phyloP scores from a whole-genome alignment of 2,329 filamentous ascomycete genomes.

The Xylogone sp. region DNA sequence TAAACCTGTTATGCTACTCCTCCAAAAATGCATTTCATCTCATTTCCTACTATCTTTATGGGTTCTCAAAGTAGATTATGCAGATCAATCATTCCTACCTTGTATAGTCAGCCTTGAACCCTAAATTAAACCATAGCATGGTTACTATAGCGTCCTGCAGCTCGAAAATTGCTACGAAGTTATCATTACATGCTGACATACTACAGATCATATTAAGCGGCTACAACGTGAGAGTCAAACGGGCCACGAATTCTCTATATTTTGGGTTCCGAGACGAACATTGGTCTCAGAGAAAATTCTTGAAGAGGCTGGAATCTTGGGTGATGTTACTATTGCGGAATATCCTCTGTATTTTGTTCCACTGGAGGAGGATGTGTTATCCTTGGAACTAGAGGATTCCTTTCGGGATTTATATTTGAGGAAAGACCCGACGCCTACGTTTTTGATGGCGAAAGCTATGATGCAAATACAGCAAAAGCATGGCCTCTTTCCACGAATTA shows the following conservation, averaged over 20 bases:
- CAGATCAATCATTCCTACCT: slow-evolving; percentile 46
- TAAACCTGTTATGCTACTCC: background rate
- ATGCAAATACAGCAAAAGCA: slow-evolving; percentile 92
- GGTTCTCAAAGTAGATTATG: slow-evolving; percentile 60
- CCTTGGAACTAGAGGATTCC: slow-evolving; percentile 81
- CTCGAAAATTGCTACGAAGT: slow-evolving; percentile 29
- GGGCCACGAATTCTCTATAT: slow-evolving; percentile 93
- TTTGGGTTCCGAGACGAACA: slow-evolving; percentile 92
- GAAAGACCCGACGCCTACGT: slow-evolving; percentile 89
- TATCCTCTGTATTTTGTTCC: slow-evolving; percentile 88
- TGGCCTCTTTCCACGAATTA: slow-evolving; percentile 89
- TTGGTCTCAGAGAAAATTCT: slow-evolving; percentile 86
- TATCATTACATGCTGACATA: slow-evolving; percentile 57
- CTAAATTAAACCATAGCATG: slow-evolving; percentile 36
- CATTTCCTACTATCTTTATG: slow-evolving; percentile 15
- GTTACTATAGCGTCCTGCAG: background rate
- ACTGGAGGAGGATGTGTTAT: slow-evolving; percentile 85
- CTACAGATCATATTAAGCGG: slow-evolving; percentile 81
- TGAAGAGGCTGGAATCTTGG: slow-evolving; percentile 88
- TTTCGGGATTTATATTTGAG: slow-evolving; percentile 85
- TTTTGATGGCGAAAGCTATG: slow-evolving; percentile 81
- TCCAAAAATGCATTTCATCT: slow-evolving; percentile 11
- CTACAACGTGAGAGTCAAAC: slow-evolving; percentile 83
- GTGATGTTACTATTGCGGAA: slow-evolving; percentile 85
- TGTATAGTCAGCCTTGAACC: slow-evolving; percentile 55